Conservation (phyloP, 2,329 filamentous ascomycete species). For the Xylaria digitata region DNA sequence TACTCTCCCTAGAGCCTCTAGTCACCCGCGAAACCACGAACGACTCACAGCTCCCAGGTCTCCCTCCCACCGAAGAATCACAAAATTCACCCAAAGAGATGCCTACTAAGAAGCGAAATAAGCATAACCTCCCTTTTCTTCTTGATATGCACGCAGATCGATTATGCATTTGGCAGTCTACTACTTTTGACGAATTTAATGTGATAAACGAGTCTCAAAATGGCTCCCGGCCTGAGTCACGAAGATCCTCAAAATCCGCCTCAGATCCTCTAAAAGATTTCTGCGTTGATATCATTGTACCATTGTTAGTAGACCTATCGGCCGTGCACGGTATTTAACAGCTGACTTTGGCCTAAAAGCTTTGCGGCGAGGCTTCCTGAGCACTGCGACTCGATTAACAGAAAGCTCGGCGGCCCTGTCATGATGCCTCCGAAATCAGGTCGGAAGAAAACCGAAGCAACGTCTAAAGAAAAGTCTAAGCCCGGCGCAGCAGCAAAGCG, state of each 20-base stretch:
- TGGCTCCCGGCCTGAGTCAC: conserved; percentile 50
- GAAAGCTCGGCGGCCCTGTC: conserved; percentile 79
- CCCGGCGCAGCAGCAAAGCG: conserved; percentile 66
- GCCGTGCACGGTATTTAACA: neutral
- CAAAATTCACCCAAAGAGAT: conserved; percentile 51
- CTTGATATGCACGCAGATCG: conserved; percentile 81
- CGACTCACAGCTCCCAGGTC: conserved; percentile 60
- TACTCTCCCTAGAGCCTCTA: conserved; percentile 74
- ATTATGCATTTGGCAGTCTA: conserved; percentile 86
- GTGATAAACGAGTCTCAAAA: conserved; percentile 62
- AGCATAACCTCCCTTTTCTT: conserved; percentile 72
- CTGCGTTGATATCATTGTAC: conserved; percentile 82
- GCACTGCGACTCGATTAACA: conserved; percentile 75
- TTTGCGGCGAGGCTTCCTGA: conserved; percentile 82
- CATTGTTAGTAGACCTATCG: conserved; percentile 69
- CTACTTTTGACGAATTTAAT: conserved; percentile 69
- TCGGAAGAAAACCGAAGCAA: conserved; percentile 59
- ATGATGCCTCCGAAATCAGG: conserved; percentile 66
- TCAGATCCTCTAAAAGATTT: conserved; percentile 78
- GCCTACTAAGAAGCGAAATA: conserved; percentile 66
- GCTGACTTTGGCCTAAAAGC: conserved; percentile 58
- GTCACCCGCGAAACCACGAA: conserved; percentile 55
- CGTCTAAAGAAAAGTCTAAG: conserved; percentile 58
- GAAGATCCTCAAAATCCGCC: conserved; percentile 55
- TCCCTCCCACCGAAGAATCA: conserved; percentile 54